phyloP scores from a whole-genome alignment of 371 early-diverging fungal genomes.

The Blakeslea trispora region DNA sequence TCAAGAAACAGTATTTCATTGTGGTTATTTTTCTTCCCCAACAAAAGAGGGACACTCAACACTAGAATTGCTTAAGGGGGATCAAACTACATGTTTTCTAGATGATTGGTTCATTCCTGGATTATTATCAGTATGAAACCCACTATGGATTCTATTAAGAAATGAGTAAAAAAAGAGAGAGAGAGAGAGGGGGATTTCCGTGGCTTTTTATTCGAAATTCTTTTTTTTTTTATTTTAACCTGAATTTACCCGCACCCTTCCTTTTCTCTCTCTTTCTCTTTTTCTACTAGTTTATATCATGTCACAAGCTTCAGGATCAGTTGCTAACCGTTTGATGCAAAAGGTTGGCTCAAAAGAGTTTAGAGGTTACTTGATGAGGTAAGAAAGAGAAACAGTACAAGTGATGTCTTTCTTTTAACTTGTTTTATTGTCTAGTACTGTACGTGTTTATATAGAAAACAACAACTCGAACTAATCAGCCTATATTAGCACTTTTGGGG shows the following conservation, averaged over 20 bases:
- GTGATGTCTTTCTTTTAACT: neutral
- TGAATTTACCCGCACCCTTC: neutral
- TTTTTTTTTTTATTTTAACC: constrained; percentile 2
- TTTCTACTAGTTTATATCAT: constrained; percentile 15
- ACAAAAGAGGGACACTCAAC: too few relatives aligned
- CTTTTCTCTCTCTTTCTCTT: constrained; percentile 8
- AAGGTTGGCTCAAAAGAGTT: constrained; percentile 28
- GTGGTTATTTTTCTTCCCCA: too few relatives aligned
- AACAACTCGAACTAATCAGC: too few relatives aligned
- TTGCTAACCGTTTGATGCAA: constrained; percentile 22
- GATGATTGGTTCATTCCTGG: too few relatives aligned
- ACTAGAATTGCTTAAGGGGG: too few relatives aligned
- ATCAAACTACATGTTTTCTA: too few relatives aligned
- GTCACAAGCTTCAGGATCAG: constrained; percentile 32
- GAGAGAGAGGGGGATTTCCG: too few relatives aligned
- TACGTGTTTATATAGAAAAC: too few relatives aligned
- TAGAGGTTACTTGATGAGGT: constrained; percentile 32
- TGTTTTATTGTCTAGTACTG: constrained; percentile 35
- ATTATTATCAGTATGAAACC: too few relatives aligned
- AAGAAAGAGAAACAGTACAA: neutral
- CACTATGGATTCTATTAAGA: too few relatives aligned
- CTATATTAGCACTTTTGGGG: constrained; percentile 84
- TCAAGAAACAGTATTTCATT: too few relatives aligned
- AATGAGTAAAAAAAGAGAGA: too few relatives aligned
- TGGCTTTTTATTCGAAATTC: neutral